These are phyloP conservation scores for Coemansia sp. DNA, from an alignment of 192 early-diverging fungal genomes.

Conservation along the genomic window DNA sequence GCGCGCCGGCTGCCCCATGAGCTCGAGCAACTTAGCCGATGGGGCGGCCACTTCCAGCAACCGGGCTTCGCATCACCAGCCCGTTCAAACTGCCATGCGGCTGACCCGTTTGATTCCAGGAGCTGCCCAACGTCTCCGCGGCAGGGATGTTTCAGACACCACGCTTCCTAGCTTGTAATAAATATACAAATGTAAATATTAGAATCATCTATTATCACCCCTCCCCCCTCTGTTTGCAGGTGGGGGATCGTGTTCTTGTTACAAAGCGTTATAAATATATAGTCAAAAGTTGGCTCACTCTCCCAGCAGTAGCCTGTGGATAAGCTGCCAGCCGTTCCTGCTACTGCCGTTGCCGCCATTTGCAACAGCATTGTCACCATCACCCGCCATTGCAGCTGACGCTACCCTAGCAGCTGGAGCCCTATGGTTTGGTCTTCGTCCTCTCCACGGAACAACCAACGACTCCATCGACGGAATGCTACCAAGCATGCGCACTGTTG, in stretches of 20 bases:
- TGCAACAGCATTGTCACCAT: not conserved
- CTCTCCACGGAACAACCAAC: slow-evolving; percentile 5
- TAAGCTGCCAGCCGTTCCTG: slow-evolving; percentile 20
- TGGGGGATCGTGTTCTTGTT: not conserved
- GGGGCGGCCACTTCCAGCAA: not conserved
- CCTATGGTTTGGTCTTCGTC: not conserved
- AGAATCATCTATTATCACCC: no score
- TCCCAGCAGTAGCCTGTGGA: slow-evolving; percentile 18
- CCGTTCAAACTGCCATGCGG: slow-evolving; percentile 17
- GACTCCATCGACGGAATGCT: slow-evolving; percentile 1
- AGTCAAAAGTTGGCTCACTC: slow-evolving; percentile 2
- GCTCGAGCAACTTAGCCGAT: not conserved
- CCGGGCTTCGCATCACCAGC: slow-evolving; percentile 10
- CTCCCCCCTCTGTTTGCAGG: no score
- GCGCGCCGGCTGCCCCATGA: slow-evolving; percentile 14
- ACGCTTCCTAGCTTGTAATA: not conserved
- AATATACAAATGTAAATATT: no score
- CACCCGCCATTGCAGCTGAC: not conserved
- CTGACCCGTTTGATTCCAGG: slow-evolving; percentile 28
- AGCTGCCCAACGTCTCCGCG: slow-evolving; percentile 10
- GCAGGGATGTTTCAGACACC: not conserved
- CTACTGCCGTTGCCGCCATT: not conserved
- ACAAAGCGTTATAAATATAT: not conserved
- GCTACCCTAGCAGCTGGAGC: not conserved
- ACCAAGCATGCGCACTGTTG: not conserved